Conservation (phyloP, 495 filamentous ascomycete genomes). For the Neurospora hispaniola region DNA sequence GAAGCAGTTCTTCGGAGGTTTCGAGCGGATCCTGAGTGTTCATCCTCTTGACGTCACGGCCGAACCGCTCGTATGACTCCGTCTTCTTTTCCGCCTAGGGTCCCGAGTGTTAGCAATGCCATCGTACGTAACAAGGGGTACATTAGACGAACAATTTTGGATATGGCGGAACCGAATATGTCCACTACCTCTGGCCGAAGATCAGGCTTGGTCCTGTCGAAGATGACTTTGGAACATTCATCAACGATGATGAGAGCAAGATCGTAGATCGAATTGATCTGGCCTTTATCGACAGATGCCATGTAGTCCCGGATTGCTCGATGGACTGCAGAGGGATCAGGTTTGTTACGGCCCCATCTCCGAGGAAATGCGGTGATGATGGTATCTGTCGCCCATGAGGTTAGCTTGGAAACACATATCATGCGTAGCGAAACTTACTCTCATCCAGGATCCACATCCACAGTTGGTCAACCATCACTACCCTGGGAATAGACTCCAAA, state of each 20-base stretch:
- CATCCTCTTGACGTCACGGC: slow-evolving; percentile 18
- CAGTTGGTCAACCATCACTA: slow-evolving; percentile 67
- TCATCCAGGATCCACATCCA: slow-evolving; percentile 65
- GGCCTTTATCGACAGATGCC: slow-evolving; percentile 30
- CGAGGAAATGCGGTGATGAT: slow-evolving; percentile 61
- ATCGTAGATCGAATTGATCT: slow-evolving; percentile 57
- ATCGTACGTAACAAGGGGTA: not conserved
- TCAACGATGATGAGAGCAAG: slow-evolving; percentile 41
- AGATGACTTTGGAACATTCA: slow-evolving; percentile 32
- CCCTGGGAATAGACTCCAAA: slow-evolving; percentile 38
- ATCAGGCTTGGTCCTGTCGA: slow-evolving; percentile 46
- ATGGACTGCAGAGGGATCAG: slow-evolving; percentile 54
- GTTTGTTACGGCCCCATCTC: slow-evolving; percentile 57
- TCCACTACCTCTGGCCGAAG: slow-evolving; percentile 59
- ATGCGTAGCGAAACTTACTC: not conserved
- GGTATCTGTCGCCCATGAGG: slow-evolving; percentile 24
- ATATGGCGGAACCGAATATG: slow-evolving; percentile 50
- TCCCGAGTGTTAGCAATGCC: not conserved
- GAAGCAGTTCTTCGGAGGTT: slow-evolving; percentile 21
- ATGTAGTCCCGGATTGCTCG: slow-evolving; percentile 30
- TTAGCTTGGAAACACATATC: not conserved
- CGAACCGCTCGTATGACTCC: slow-evolving; percentile 17
- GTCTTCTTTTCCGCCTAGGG: slow-evolving; percentile 17
- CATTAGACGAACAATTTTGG: slow-evolving; percentile 21
- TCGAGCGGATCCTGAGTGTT: slow-evolving; percentile 22